These are phyloP conservation scores for Hymenoscyphus infarciens DNA, from an alignment of 2,329 filamentous ascomycete genomes.

Conservation along the genomic window DNA sequence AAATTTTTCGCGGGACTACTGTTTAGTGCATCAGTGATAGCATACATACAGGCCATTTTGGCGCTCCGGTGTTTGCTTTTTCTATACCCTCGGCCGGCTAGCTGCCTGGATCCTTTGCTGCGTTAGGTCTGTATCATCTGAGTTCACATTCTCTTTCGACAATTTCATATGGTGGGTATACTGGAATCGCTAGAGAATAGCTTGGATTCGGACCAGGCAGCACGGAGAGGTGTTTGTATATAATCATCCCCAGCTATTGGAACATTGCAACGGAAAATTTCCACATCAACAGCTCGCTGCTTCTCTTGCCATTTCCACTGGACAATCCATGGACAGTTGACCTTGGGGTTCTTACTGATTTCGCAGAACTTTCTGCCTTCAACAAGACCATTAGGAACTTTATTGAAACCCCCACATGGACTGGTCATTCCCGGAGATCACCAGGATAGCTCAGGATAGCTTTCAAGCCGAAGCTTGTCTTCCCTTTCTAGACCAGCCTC, in stretches of 20 bases:
- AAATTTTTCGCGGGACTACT: slow-evolving; percentile 24
- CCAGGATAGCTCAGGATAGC: background rate
- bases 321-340: slow-evolving; percentile 7
- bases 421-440: background rate
- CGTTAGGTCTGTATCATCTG: slow-evolving; percentile 23
- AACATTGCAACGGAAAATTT: slow-evolving; percentile 19
- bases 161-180: slow-evolving; percentile 26
- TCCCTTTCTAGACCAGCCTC: background rate
- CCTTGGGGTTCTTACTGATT: slow-evolving; percentile 6
- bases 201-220: slow-evolving; percentile 27
- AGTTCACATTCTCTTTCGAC: slow-evolving; percentile 14
- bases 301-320: slow-evolving; percentile 6
- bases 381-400: background rate
- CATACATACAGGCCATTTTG: slow-evolving; percentile 33
- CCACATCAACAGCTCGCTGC: slow-evolving; percentile 12
- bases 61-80: slow-evolving; percentile 27
- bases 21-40: slow-evolving; percentile 35
- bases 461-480: background rate
- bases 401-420: background rate
- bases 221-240: slow-evolving; percentile 25
- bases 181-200: slow-evolving; percentile 19
- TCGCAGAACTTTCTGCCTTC: background rate
- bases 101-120: slow-evolving; percentile 33
- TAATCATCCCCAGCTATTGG: slow-evolving; percentile 20
- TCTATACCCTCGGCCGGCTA: slow-evolving; percentile 24